Evolutionary conservation across 2,329 filamentous ascomycete genomes (phyloP).

Genomic region (Emergomyces africanus): DNA sequence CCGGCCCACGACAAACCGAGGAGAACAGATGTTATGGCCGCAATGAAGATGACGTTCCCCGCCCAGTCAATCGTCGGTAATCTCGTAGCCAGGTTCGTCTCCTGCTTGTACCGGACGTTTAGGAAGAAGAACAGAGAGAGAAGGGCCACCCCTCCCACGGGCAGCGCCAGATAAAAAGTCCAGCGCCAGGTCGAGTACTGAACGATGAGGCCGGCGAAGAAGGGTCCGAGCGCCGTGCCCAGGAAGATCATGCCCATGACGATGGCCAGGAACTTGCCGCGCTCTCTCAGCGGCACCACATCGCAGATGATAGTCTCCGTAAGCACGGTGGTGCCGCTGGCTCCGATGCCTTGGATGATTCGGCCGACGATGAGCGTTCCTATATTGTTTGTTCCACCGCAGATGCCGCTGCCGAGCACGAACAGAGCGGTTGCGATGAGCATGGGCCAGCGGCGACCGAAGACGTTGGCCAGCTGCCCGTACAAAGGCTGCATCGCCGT

Average conservation of each 20-base stretch:
- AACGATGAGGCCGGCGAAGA: slow-evolving; percentile 13
- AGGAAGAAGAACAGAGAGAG: slow-evolving; percentile 28
- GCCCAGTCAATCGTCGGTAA: slow-evolving; percentile 31
- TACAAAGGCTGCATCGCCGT: slow-evolving; percentile 35
- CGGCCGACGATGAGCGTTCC: slow-evolving; percentile 41
- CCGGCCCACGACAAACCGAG: slow-evolving; percentile 24
- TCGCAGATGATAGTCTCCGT: slow-evolving; percentile 40
- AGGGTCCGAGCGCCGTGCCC: slow-evolving; percentile 26
- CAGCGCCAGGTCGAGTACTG: slow-evolving; percentile 16
- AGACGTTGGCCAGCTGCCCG: slow-evolving; percentile 40
- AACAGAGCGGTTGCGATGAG: slow-evolving; percentile 34
- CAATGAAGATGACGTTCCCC: slow-evolving; percentile 21
- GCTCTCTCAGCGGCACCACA: slow-evolving; percentile 36
- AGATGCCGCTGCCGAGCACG: slow-evolving; percentile 39
- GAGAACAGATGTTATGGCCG: slow-evolving; percentile 20
- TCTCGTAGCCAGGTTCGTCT: slow-evolving; percentile 16
- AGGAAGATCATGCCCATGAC: slow-evolving; percentile 29
- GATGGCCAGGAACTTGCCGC: slow-evolving; percentile 32
- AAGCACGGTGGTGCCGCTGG: slow-evolving; percentile 32
- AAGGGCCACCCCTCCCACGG: slow-evolving; percentile 10
- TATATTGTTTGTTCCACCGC: slow-evolving; percentile 32
- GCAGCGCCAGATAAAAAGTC: slow-evolving; percentile 18
- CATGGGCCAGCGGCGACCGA: slow-evolving; percentile 34
- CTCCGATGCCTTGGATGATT: slow-evolving; percentile 40
- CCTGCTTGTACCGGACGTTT: slow-evolving; percentile 21